Evolutionary conservation across 208 protist genomes (phyloP).

Genomic region (Trypanosoma grayi): DNA sequence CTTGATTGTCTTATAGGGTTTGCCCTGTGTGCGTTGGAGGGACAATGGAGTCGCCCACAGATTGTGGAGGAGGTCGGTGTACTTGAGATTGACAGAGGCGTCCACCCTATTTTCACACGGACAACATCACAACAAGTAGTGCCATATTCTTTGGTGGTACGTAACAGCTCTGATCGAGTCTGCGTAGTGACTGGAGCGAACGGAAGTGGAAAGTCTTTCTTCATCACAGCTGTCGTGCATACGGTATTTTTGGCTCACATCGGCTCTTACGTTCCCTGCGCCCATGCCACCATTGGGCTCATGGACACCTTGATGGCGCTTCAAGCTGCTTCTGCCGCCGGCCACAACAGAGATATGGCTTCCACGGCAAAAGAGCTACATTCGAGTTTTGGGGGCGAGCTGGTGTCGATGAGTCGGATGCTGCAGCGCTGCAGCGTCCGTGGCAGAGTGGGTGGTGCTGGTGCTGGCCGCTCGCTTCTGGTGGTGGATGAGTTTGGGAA

Average conservation of each 20-base stretch:
- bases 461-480: conserved; percentile 58
- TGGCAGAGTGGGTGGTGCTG: conserved; percentile 7
- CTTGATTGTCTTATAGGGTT: conserved; percentile 80
- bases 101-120: conserved; percentile 67
- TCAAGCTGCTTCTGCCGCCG: conserved; percentile 8
- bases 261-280: conserved; percentile 92
- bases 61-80: conserved; percentile 29
- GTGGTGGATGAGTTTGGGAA: conserved; percentile 95
- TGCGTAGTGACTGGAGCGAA: conserved; percentile 84
- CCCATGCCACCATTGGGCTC: conserved; percentile 41
- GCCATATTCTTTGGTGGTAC: conserved; percentile 52
- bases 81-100: conserved; percentile 55
- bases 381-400: conserved; percentile 80
- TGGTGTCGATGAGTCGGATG: conserved; percentile 57
- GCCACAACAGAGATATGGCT: conserved; percentile 5
- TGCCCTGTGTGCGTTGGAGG: conserved; percentile 55
- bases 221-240: conserved; percentile 90
- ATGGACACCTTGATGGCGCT: conserved; percentile 45
- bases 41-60: conserved; percentile 58
- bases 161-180: conserved; percentile 35
- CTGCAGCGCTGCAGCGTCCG: conserved; percentile 35
- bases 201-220: conserved; percentile 91
- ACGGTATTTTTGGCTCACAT: conserved; percentile 93
- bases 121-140: conserved; percentile 36
- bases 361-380: conserved; percentile 13